phyloP scores from a whole-genome alignment of 345 rosid genomes.

The Chamaenerion angustifolium region DNA sequence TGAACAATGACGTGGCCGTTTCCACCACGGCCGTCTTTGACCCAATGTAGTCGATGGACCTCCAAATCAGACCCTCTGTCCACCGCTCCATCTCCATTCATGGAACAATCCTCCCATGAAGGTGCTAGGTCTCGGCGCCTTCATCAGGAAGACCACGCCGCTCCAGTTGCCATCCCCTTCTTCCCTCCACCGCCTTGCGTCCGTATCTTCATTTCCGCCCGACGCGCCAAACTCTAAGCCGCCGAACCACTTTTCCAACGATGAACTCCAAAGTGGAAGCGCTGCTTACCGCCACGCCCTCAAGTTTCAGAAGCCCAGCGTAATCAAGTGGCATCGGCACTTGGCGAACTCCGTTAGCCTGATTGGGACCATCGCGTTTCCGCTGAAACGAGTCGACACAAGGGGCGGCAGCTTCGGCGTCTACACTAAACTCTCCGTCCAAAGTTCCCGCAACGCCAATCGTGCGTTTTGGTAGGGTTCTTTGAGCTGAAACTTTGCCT shows the following conservation, averaged over 20 bases:
- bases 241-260: conserved; percentile 16
- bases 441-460: conserved; percentile 15
- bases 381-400: conserved; percentile 12
- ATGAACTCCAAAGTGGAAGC: conserved; percentile 25
- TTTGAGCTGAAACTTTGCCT: neutral
- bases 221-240: conserved; percentile 11
- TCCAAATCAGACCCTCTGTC: no score
- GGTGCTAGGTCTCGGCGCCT: conserved; percentile 11
- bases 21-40: no score
- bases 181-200: conserved; percentile 11
- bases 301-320: conserved; percentile 42
- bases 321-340: conserved; percentile 14
- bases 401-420: conserved; percentile 19
- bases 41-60: no score
- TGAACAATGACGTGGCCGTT: no score
- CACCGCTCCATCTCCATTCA: no score
- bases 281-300: conserved; percentile 33
- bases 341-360: conserved; percentile 37
- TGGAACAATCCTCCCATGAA: conserved; percentile 19
- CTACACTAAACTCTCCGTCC: conserved; percentile 27
- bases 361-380: conserved; percentile 37
- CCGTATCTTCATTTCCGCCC: conserved; percentile 8
- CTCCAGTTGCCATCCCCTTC: neutral
- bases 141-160: conserved; percentile 15
- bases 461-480: conserved; percentile 33